Evolutionary conservation across 2,329 filamentous ascomycete genomes (phyloP), one percentile per base, ranked within the genome.

Genomic region (Rutstroemia sydowiana): DNA sequence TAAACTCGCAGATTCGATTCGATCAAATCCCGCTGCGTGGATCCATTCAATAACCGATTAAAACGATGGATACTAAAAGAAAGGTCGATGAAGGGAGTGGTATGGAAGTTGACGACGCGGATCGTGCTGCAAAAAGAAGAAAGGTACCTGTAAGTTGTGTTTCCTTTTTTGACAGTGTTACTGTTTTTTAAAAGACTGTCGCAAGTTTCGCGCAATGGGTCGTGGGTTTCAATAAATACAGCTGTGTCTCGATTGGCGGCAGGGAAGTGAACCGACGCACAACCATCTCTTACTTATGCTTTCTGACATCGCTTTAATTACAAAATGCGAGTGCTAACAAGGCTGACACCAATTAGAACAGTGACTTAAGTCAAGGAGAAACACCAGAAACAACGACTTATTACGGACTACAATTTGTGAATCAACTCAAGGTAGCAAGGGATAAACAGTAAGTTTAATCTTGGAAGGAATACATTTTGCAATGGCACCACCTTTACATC

Each of bases 381-480:
- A 82, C 78, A 14, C 69, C 71, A 49, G 82, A 87, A 65, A 82
- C 82, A 14, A 91, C 87, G 2, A 84, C 82, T 13, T 77, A 82
- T 51, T 79, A 82, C 62, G 89, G 89, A 34, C 71, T 88, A 61
- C 79, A 77, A 59, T 87, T 95, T 63, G 72, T 95, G 41, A 82
- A 88, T 49, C 82, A 84, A 64, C 79, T 95, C 64, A 84, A 84
- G 61, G 77, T 80, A 58, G 88, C 87, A 20, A 81, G 82, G 57
- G 89, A 95, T 68, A 95, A 95, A 72, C 87, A 78, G 88, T 92
- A 76, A 63, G 79, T 73, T 44, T 41, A 28, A 14, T 9, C 20
- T 20, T 20, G 16, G 8, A 23, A 20, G 18, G 26, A 21, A 2
- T 42, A 42, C 32, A 28, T 23, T 20, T 39, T 37, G 37, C 39